Conservation (phyloP, 768 basidiomycete genomes). For the Epithele typhae region DNA sequence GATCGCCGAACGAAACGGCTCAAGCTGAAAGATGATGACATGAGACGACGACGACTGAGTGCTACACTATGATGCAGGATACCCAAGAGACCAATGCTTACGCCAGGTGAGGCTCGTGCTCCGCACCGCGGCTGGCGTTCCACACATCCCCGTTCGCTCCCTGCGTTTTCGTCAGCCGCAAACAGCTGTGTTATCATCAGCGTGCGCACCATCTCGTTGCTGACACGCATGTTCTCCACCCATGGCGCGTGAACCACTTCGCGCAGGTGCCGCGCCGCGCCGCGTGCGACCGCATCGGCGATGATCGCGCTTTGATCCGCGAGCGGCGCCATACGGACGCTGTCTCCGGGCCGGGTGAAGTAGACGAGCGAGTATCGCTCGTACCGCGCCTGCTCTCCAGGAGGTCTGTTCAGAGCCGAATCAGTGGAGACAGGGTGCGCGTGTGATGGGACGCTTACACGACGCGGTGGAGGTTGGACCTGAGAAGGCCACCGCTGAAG, state of each 20-base stretch:
- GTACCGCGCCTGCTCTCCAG: slow-evolving; percentile 45
- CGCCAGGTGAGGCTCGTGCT: too few species aligned
- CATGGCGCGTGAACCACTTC: slow-evolving; percentile 40
- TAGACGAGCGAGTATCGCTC: slow-evolving; percentile 67
- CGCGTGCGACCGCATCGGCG: slow-evolving; percentile 34
- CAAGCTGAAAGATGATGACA: too few species aligned
- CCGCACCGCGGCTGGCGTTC: too few species aligned
- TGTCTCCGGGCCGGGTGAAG: slow-evolving; percentile 60
- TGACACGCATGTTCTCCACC: slow-evolving; percentile 36
- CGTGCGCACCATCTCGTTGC: slow-evolving; percentile 37
- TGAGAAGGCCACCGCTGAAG: slow-evolving; percentile 60
- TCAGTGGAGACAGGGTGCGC: too few species aligned
- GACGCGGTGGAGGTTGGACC: slow-evolving; percentile 62
- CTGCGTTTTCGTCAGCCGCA: background rate
- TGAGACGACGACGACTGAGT: too few species aligned
- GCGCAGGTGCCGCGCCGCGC: slow-evolving; percentile 30
- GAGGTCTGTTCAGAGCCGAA: slow-evolving; percentile 55
- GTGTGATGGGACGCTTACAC: slow-evolving; percentile 41
- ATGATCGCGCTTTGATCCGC: slow-evolving; percentile 47
- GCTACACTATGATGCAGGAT: too few species aligned
- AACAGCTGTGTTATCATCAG: too few species aligned
- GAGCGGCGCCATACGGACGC: slow-evolving; percentile 45
- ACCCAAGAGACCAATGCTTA: too few species aligned
- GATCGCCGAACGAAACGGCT: too few species aligned
- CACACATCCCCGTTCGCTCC: too few species aligned